phyloP scores from a whole-genome alignment of 192 early-diverging fungal genomes.

The Linnemannia hyalina region DNA sequence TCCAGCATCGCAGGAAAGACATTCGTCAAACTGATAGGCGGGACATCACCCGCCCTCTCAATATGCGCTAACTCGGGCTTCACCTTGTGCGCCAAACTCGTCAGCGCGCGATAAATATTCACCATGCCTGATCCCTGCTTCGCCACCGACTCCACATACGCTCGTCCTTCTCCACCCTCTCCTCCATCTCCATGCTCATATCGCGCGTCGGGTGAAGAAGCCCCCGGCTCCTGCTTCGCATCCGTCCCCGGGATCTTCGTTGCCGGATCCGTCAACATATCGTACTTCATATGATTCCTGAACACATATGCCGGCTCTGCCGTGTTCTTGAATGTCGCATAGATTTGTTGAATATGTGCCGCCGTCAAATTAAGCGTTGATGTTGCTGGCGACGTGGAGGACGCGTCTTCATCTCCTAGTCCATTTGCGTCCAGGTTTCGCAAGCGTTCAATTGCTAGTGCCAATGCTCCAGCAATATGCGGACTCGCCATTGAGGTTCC shows the following conservation, averaged over 20 bases:
- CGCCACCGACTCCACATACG: slow-evolving; percentile 19
- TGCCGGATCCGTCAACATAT: background rate
- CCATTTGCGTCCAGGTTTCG: background rate
- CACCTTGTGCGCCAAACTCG: slow-evolving; percentile 14
- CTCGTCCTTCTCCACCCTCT: background rate
- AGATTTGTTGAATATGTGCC: slow-evolving; percentile 16
- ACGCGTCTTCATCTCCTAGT: no score
- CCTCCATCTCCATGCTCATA: background rate
- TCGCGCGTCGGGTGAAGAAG: background rate
- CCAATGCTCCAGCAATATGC: slow-evolving; percentile 39
- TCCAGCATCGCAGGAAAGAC: slow-evolving; percentile 27
- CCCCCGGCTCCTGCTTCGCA: background rate
- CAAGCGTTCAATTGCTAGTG: slow-evolving; percentile 21
- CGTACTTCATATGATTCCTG: slow-evolving; percentile 5
- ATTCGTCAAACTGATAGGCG: slow-evolving; percentile 5
- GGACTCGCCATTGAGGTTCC: slow-evolving; percentile 48
- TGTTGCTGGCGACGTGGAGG: no score
- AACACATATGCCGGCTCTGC: slow-evolving; percentile 20
- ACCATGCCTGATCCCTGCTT: slow-evolving; percentile 28
- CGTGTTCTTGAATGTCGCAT: slow-evolving; percentile 23
- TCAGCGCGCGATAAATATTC: slow-evolving; percentile 26
- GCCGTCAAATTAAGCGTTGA: background rate
- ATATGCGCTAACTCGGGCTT: background rate
- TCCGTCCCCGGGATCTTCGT: background rate
- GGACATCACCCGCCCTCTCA: background rate